Conservation (phyloP, 768 basidiomycete species). For the Suillus sp. region DNA sequence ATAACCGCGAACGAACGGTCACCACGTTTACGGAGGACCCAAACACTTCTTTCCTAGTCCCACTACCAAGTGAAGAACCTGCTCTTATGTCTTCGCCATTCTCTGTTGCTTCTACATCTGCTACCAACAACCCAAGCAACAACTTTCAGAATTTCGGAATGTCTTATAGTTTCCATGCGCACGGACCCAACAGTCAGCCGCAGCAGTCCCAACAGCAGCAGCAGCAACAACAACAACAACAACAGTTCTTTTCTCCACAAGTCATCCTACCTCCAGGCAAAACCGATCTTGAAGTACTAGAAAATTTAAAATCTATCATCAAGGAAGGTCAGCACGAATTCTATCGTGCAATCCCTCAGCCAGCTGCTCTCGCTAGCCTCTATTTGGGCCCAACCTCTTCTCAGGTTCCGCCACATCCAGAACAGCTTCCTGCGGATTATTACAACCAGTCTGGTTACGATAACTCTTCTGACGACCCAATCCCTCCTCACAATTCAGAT, state of each 20-base stretch:
- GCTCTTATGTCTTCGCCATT: constrained; percentile 43
- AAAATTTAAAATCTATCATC: constrained; percentile 74
- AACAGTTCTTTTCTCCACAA: constrained; percentile 29
- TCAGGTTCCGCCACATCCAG: constrained; percentile 38
- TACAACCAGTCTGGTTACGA: constrained; percentile 18
- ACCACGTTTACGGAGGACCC: constrained; percentile 65
- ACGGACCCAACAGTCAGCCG: constrained; percentile 17
- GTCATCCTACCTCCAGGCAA: constrained; percentile 52
- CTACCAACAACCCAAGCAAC: constrained; percentile 30
- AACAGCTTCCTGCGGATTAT: constrained; percentile 33
- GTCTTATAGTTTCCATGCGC: constrained; percentile 39
- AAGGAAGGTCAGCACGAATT: constrained; percentile 72
- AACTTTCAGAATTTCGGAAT: constrained; percentile 43
- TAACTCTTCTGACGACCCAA: constrained; percentile 15
- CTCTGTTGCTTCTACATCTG: constrained; percentile 38
- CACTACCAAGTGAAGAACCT: constrained; percentile 54
- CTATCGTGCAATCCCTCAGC: constrained; percentile 67
- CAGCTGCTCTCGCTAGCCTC: constrained; percentile 60
- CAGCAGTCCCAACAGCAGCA: constrained; percentile 3
- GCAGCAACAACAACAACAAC: constrained; percentile 31
- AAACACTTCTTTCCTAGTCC: constrained; percentile 53
- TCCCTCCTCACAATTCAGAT: constrained; percentile 26
- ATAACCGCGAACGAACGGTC: constrained; percentile 67
- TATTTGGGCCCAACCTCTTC: constrained; percentile 56
- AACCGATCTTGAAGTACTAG: constrained; percentile 71